Evolutionary conservation across 176 grass and related monocot species (phyloP).

Genomic region (Puya raimondii): DNA sequence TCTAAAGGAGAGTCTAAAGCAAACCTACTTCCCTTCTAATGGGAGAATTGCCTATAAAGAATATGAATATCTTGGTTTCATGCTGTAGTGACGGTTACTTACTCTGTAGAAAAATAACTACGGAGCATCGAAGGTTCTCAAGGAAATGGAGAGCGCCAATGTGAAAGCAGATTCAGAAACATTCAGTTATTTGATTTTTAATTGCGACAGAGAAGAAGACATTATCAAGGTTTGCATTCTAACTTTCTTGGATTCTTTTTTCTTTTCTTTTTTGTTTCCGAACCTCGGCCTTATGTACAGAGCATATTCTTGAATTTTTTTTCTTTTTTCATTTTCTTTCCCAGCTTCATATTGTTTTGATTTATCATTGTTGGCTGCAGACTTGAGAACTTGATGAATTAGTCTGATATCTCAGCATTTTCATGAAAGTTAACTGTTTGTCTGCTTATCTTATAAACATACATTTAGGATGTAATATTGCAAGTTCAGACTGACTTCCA

Average conservation of each 20-base stretch:
- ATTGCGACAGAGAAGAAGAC: slow-evolving; percentile 63
- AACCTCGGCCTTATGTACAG: too few species aligned
- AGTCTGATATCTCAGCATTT: too few species aligned
- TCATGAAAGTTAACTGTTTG: too few species aligned
- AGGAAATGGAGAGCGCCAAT: slow-evolving; percentile 62
- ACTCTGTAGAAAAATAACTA: slow-evolving; percentile 61
- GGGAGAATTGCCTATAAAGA: too few species aligned
- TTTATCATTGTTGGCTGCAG: background rate
- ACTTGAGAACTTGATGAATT: too few species aligned
- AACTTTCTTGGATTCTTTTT: background rate
- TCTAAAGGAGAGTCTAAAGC: too few species aligned
- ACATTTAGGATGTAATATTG: too few species aligned
- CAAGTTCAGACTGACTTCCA: too few species aligned
- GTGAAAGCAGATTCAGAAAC: slow-evolving; percentile 85
- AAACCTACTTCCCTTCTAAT: too few species aligned
- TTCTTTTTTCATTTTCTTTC: background rate
- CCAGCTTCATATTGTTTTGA: background rate
- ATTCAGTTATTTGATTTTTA: slow-evolving; percentile 78
- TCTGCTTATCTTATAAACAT: too few species aligned
- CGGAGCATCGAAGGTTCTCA: slow-evolving; percentile 50
- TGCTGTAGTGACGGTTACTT: slow-evolving; percentile 11
- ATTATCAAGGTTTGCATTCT: slow-evolving; percentile 56
- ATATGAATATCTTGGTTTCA: background rate
- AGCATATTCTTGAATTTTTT: too few species aligned
- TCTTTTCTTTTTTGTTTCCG: background rate